Percentiles rank a stretch among this genome's conserved stretches.
Evolutionary conservation across 257 asterid genomes (phyloP).

Genomic region (Ocimum tenuiflorum): DNA sequence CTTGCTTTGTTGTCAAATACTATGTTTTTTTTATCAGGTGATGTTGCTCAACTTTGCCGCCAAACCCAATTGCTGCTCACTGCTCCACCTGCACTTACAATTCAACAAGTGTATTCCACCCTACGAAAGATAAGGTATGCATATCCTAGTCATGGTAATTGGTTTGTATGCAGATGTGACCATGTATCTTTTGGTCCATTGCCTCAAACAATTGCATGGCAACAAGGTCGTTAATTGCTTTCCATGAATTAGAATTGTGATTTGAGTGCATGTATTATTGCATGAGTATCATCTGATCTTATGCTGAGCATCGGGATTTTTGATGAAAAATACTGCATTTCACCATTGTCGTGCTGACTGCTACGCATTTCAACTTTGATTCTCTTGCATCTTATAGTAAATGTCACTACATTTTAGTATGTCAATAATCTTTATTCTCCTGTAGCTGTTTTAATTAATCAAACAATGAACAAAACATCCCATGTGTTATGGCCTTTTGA

Average conservation of each 20-base stretch:
- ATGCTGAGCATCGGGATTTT: neutral
- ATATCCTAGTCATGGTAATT: constrained; percentile 15
- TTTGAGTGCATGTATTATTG: too few relatives aligned
- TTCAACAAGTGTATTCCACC: constrained; percentile 60
- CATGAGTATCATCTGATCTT: constrained; percentile 17
- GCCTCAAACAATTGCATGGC: neutral
- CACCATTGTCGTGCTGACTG: neutral
- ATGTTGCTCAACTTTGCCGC: constrained; percentile 92
- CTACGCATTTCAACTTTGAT: neutral
- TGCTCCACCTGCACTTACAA: constrained; percentile 67
- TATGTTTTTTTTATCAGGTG: constrained; percentile 52
- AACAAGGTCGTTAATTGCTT: neutral
- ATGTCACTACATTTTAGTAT: neutral
- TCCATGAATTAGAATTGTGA: neutral
- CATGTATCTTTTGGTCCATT: constrained; percentile 11
- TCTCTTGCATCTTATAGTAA: neutral
- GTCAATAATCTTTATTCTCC: neutral
- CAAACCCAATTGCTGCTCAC: constrained; percentile 78
- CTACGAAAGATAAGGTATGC: constrained; percentile 73
- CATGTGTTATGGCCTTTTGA: neutral
- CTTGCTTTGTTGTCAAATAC: constrained; percentile 11
- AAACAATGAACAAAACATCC: neutral
- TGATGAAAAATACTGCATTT: neutral
- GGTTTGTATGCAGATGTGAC: neutral
- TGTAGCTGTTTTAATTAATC: constrained; percentile 3